phyloP scores from a whole-genome alignment of 129 eudicot species.

The Pulicaria dysenterica region DNA sequence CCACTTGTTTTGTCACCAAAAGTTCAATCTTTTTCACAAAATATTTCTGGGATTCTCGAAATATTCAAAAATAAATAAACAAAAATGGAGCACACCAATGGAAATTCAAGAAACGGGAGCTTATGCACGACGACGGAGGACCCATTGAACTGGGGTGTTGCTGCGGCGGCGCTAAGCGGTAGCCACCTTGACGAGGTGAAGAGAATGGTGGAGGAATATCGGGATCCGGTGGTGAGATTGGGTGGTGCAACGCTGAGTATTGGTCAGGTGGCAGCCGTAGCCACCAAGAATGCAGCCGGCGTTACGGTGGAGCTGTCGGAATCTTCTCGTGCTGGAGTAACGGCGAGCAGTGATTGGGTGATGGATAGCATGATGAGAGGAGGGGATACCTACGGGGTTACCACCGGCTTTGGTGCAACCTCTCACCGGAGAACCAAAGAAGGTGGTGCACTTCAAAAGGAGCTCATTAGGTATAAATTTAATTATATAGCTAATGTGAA shows the following conservation, averaged over 20 bases:
- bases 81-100: constrained; percentile 25
- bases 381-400: constrained; percentile 72
- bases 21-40: background rate
- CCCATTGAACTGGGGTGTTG: constrained; percentile 65
- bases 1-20: background rate
- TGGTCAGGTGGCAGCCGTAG: constrained; percentile 74
- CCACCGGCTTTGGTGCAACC: constrained; percentile 79
- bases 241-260: constrained; percentile 63
- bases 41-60: background rate
- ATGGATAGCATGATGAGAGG: constrained; percentile 69
- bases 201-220: constrained; percentile 67
- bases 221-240: constrained; percentile 52
- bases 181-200: constrained; percentile 80
- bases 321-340: constrained; percentile 55
- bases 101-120: background rate
- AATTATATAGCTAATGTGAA: background rate
- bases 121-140: constrained; percentile 35
- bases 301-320: constrained; percentile 59
- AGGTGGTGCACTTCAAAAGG: constrained; percentile 75
- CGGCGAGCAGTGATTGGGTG: constrained; percentile 81
- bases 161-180: constrained; percentile 56
- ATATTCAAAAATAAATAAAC: background rate
- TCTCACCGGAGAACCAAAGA: constrained; percentile 73
- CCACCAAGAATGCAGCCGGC: constrained; percentile 26
- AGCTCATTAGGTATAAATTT: constrained; percentile 61